Evolutionary conservation across 495 filamentous ascomycete genomes (phyloP).

Genomic region (Lophium mytilinum): DNA sequence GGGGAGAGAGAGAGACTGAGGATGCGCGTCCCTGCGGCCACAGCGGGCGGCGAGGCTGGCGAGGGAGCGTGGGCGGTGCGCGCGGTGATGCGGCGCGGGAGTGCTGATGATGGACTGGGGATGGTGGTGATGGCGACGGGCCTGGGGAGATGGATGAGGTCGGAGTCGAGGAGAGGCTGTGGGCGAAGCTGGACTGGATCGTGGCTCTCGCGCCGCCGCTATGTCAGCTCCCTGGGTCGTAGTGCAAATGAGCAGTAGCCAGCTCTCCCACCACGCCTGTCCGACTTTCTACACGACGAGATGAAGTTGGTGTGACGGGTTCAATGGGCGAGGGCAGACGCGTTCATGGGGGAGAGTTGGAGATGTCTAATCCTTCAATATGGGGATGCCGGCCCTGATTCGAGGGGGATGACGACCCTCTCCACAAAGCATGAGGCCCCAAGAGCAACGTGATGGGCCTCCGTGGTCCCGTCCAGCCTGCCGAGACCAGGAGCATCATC

Average conservation of each 20-base stretch:
- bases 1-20: no score
- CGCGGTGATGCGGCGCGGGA: conserved; percentile 3
- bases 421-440: background rate
- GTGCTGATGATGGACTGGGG: background rate
- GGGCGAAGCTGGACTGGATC: conserved; percentile 3
- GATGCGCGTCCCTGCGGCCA: no score
- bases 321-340: background rate
- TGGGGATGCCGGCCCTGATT: conserved; percentile 1
- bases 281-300: background rate
- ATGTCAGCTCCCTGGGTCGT: no score
- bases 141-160: background rate
- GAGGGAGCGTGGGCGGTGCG: background rate
- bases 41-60: background rate
- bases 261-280: no score
- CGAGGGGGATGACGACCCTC: background rate
- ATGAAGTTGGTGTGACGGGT: background rate
- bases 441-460: background rate
- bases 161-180: background rate
- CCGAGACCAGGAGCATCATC: background rate
- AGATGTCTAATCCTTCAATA: no score
- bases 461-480: background rate
- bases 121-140: background rate
- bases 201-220: background rate
- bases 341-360: background rate
- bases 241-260: no score